Base-by-base conservation (phyloP, 306 rosid genomes). In the Oemleria cerasiformis region DNA sequence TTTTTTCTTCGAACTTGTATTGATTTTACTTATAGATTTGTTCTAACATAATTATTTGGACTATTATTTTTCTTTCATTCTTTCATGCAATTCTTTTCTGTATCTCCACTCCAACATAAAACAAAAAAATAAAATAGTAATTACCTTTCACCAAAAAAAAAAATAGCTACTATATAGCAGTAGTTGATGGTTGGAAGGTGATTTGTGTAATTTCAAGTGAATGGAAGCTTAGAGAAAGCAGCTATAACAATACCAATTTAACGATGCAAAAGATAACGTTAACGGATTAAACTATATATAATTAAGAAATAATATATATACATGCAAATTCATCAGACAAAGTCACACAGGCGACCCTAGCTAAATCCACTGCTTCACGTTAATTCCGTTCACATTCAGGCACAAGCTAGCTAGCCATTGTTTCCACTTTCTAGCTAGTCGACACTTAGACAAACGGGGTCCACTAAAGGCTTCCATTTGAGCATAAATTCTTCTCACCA, bases 371-470 rank as follows among this genome's bases (percentile, higher is more conserved):
- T 17, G 67, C 41, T 71, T 16, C 72, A 43, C 49, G 67, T 68
- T 34, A 67, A 75, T 45, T 7, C 36, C 21, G 68, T 49, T 58
- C 11, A 21, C 30, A 34, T 72, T 81, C 70, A 77, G 70, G 73
- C 15, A 19, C 17, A 45, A 66, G 73, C 17, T 25, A 51, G 30
- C 71, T 65, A 54, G 6, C 71, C 30, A 25, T 25, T 25, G 1
- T 25, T 25, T 25, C 30, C 1, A 25, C 30, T 59, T 78, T 75
- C 40, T 76, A 77, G 62, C 15, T 79, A 68, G 77, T 25, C 40
- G 39, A 74, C 48, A 36, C 13, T 51, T 15, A 53, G 58, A 39
- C 62, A 38, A 2, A 20, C 1, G 0, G 8, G 44, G 23, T 38
- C 45, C 15, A 38, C 15, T 61, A 9, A 0, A 55, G 20, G 34